Evolutionary conservation across 495 filamentous ascomycete species (phyloP), one percentile per base, ranked within the genome.

Genomic region (Penicillium robsamsonii): DNA sequence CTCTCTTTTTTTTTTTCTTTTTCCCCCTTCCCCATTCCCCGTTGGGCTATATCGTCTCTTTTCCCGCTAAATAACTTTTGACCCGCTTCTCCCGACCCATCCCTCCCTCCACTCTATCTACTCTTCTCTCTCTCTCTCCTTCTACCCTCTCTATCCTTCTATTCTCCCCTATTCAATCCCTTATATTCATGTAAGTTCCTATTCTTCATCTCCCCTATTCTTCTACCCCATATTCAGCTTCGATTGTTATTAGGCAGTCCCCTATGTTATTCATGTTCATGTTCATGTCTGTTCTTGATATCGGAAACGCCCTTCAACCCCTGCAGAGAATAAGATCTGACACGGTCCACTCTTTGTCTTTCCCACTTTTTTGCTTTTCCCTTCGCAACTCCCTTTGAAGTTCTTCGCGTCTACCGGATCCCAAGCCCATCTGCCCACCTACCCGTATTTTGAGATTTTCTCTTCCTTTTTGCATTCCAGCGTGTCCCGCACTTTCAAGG

Each of bases 321-420:
- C 62, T 70, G 67, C 67, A 63, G 62, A 63, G 56, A 54, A 60
- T 62, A 60, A 53, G 60, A 66, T 65, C 62, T 63, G 66, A 62
- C 63, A 66, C 59, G 58, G 60, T 63, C 64, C 67, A 67, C 67
- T 64, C 57, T 65, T 62, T 64, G 56, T 60, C 53, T 50, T 65
- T 53, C 46, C 59, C 54, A 48, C 59, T 44, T 62, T 46, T 44
- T 50, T 50, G 48, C 58, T 64, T 53, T 57, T 22, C 59, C 59
- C 57, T 61, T 50, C 46, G 40, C 55, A 44, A 52, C 46, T 50
- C 44, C 48, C 43, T 55, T 42, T 57, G 47, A 20, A 55, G 55
- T 45, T 57, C 45, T 33, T 41, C 17, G n/a, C 17, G 4, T 46
- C 35, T 25, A 17, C 51, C 35, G 27, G 25, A 46, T 31, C 31